Conservation (phyloP, 2,329 filamentous ascomycete species). For the Trichoderma simmonsii region DNA sequence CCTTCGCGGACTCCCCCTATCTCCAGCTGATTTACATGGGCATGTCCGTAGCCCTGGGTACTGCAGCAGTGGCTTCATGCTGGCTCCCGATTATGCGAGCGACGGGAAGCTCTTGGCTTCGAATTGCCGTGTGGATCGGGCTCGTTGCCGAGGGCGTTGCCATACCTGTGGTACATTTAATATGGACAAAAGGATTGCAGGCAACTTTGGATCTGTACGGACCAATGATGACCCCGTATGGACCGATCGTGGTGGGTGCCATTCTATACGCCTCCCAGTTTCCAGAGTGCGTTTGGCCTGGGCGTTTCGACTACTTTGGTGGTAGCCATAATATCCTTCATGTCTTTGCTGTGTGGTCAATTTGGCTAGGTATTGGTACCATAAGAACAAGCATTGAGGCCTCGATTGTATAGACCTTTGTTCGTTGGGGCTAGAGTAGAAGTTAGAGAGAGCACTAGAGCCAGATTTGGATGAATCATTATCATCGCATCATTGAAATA, state of each 20-base stretch:
- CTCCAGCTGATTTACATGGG: background rate
- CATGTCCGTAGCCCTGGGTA: background rate
- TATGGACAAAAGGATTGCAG: background rate
- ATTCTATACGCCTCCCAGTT: background rate
- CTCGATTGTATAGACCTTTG: background rate
- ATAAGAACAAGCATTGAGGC: background rate
- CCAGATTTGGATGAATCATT: background rate
- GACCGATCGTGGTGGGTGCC: background rate
- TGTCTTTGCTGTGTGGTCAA: background rate
- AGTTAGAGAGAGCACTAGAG: background rate
- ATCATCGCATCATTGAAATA: background rate
- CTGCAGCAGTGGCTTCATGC: background rate
- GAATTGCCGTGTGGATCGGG: background rate
- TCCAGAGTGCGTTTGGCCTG: background rate
- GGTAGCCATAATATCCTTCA: conserved; percentile 5
- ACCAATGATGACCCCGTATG: background rate
- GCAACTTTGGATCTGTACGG: background rate
- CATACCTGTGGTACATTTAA: background rate
- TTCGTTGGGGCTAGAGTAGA: background rate
- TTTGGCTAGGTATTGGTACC: background rate
- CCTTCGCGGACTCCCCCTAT: background rate
- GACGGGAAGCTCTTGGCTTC: background rate
- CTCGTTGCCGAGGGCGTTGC: background rate
- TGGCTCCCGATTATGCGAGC: background rate
- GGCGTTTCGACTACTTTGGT: background rate